Evolutionary conservation across 805 yeast species (phyloP).

Genomic region (Metschnikowia chrysomelidarum): DNA sequence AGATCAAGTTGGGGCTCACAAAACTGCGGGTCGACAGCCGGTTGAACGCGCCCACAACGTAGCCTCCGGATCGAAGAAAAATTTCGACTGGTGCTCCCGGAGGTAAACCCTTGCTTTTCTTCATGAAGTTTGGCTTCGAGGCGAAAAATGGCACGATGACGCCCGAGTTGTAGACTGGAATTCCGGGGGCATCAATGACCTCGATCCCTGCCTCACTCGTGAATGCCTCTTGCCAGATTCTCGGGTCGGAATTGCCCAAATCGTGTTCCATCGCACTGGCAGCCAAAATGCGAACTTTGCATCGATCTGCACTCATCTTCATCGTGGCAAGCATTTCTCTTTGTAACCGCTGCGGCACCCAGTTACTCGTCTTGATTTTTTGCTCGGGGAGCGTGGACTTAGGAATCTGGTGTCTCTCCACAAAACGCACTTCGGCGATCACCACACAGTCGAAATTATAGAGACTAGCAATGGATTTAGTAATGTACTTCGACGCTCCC

Average conservation of each 20-base stretch:
- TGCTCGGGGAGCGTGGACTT: conserved; percentile 3
- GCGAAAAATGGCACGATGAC: conserved; percentile 52
- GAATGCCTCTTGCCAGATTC: conserved; percentile 44
- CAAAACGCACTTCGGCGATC: conserved; percentile 49
- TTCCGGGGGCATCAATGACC: conserved; percentile 31
- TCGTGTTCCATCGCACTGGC: conserved; percentile 28
- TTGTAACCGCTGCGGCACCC: conserved; percentile 14
- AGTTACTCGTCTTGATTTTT: neutral
- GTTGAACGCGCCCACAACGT: conserved; percentile 42
- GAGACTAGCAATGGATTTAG: conserved; percentile 34
- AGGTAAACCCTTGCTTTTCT: neutral
- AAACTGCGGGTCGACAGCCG: conserved; percentile 19
- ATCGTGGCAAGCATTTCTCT: conserved; percentile 6
- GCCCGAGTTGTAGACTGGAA: conserved; percentile 42
- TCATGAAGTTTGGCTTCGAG: conserved; percentile 37
- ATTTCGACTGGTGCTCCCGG: conserved; percentile 7
- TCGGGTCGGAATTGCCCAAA: conserved; percentile 31
- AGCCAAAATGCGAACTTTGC: conserved; percentile 46
- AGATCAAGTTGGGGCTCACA: conserved; percentile 38
- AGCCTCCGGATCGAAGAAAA: conserved; percentile 33
- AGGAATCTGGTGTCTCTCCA: conserved; percentile 36
- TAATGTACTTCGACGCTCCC: conserved; percentile 41
- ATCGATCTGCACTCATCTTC: conserved; percentile 5
- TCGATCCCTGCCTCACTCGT: conserved; percentile 52
- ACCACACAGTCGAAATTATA: conserved; percentile 45